Evolutionary conservation across 768 basidiomycete species (phyloP), one percentile per base, ranked within the genome.

Genomic region (Leccinum variicolor): DNA sequence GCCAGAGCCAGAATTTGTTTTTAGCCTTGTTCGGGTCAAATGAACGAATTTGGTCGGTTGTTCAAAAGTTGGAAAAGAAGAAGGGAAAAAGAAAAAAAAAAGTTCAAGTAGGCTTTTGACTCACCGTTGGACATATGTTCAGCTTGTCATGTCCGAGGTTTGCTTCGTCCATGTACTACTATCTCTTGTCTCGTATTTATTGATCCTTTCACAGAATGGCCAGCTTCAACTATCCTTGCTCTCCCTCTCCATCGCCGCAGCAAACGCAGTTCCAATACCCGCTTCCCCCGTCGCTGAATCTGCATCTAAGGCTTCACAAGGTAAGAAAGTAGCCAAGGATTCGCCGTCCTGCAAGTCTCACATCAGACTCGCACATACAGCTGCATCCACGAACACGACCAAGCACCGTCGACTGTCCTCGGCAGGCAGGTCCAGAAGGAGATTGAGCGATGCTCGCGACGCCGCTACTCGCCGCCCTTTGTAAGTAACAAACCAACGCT

Each of bases 371-470:
- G 33, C 25, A 13, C 29, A 45, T 31, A 43, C 60, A 62, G 66
- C 47, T 7, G 2, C 55, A 57, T 70, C 69, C 29, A 62, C 68
- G 52, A 82, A 75, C 64, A 76, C 58, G 26, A 59, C 53, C 56
- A 81, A 87, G 64, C 87, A 90, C 69, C 84, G 90, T 53, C 79
- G 89, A 17, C 74, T 90, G 19, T 84, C 87, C 17, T 90, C 89
- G 0, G 79, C 84, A 11, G 86, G 89, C 19, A 84, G 88, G 72
- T 77, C 82, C 25, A 83, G 84, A 67, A 80, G 90, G 64, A 77
- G 90, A 56, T 69, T 90, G 61, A 90, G 88, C 70, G 90, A 92
- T 70, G 90, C 89, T 25, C 77, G 87, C 50, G 90, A 91, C 71
- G 90, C 90, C 46, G 86, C 87, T 52, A 78, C 77, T 55, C 79